Evolutionary conservation across 2,329 filamentous ascomycete genomes (phyloP).

Genomic region (Anthostomella pinea): DNA sequence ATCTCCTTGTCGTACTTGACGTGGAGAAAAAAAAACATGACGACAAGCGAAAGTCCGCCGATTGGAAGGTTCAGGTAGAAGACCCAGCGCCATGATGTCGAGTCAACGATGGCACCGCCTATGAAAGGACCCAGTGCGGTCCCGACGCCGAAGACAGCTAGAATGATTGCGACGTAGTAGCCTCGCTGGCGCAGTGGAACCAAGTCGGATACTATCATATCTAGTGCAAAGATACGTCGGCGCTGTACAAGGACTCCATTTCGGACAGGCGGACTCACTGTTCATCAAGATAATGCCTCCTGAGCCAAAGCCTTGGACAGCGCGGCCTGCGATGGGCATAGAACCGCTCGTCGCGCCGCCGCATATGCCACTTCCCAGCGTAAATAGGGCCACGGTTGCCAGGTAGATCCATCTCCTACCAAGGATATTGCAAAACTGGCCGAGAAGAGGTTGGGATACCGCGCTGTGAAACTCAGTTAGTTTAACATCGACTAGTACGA

Average conservation of each 20-base stretch:
- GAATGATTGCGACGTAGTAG: conserved; percentile 1
- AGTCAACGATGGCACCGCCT: too few relatives aligned
- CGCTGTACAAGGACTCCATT: neutral
- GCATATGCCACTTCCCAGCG: conserved; percentile 9
- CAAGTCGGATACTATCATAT: conserved; percentile 4
- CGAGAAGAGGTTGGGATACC: conserved; percentile 28
- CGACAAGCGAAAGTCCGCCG: conserved; percentile 25
- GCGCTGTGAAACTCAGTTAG: too few relatives aligned
- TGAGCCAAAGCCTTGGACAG: conserved; percentile 2
- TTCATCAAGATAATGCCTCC: conserved; percentile 2
- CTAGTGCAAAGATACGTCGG: neutral
- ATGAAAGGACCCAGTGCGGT: neutral
- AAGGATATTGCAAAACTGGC: conserved; percentile 41
- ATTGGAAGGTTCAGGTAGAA: conserved; percentile 33
- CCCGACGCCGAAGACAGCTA: conserved; percentile 1
- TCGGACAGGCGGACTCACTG: too few relatives aligned
- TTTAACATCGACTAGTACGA: too few relatives aligned
- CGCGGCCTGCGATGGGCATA: conserved; percentile 5
- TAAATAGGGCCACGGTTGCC: neutral
- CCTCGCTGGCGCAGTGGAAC: conserved; percentile 4
- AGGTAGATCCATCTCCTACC: conserved; percentile 18
- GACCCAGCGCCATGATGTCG: too few relatives aligned
- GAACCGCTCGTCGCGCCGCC: conserved; percentile 3
- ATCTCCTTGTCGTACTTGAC: conserved; percentile 12
- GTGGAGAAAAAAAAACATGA: conserved; percentile 19